These are phyloP conservation scores for Scutellaria galericulata DNA, from an alignment of 257 asterid genomes.

Conservation along the genomic window DNA sequence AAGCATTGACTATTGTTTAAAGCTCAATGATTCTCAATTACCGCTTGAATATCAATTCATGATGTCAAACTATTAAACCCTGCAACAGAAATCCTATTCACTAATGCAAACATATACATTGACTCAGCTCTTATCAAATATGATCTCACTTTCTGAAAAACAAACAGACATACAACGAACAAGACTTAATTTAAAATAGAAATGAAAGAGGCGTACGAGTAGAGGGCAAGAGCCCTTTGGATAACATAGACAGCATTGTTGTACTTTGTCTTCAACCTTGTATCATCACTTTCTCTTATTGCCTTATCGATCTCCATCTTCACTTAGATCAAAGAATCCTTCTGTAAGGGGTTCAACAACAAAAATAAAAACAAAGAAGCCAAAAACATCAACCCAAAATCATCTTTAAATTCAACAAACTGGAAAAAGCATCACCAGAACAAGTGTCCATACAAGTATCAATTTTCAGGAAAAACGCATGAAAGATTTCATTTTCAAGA, in stretches of 20 bases:
- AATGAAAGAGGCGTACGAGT: conserved; percentile 63
- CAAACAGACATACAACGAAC: neutral
- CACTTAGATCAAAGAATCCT: conserved; percentile 32
- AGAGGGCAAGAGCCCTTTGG: conserved; percentile 88
- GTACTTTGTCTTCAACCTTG: conserved; percentile 86
- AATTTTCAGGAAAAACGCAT: neutral
- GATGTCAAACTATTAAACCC: conserved; percentile 19
- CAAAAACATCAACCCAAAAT: neutral
- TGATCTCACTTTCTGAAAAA: neutral
- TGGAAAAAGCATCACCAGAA: neutral
- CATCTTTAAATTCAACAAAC: neutral
- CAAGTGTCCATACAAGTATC: conserved; percentile 3
- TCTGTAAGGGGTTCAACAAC: conserved; percentile 17
- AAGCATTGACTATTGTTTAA: conserved; percentile 1
- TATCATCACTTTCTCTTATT: conserved; percentile 72
- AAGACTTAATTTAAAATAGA: conserved; percentile 23
- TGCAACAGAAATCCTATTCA: conserved; percentile 10
- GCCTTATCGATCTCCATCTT: conserved; percentile 88
- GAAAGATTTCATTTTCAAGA: neutral
- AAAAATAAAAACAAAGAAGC: neutral
- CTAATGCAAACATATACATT: neutral
- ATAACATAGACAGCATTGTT: conserved; percentile 83
- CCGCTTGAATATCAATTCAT: conserved; percentile 2
- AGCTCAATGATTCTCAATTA: neutral
- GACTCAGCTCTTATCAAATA: neutral